Evolutionary conservation across 73 alveolate genomes (phyloP).

Genomic region (Tetrahymena thermophila): DNA sequence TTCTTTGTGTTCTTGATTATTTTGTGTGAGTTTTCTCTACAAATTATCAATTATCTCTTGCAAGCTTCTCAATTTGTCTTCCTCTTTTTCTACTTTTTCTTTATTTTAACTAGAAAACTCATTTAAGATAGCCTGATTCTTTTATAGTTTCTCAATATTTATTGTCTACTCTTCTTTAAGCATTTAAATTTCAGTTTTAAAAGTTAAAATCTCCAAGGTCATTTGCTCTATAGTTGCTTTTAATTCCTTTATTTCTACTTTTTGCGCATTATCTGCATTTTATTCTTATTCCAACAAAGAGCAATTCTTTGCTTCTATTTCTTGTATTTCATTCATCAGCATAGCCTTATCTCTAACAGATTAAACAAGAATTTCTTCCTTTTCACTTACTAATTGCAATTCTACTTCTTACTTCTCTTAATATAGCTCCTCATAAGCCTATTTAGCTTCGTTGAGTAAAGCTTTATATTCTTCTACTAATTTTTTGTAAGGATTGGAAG

Average conservation of each 20-base stretch:
- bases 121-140: not conserved
- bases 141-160: not conserved
- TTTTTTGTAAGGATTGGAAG: not conserved
- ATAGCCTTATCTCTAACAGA: not conserved
- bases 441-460: not conserved
- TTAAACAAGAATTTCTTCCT: not conserved
- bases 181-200: not conserved
- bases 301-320: not conserved
- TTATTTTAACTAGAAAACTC: not conserved
- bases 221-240: not conserved
- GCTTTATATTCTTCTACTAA: not conserved
- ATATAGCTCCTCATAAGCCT: not conserved
- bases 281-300: not conserved
- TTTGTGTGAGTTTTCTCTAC: not conserved
- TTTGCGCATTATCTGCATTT: not conserved
- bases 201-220: not conserved
- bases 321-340: not conserved
- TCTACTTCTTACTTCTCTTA: not conserved
- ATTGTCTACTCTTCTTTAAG: not conserved
- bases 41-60: not conserved
- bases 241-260: not conserved
- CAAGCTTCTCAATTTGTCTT: not conserved
- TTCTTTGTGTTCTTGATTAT: not conserved
- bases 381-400: not conserved
- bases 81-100: not conserved